These are phyloP conservation scores for Penicillium lividum DNA, from an alignment of 495 filamentous ascomycete species.

Conservation along the genomic window DNA sequence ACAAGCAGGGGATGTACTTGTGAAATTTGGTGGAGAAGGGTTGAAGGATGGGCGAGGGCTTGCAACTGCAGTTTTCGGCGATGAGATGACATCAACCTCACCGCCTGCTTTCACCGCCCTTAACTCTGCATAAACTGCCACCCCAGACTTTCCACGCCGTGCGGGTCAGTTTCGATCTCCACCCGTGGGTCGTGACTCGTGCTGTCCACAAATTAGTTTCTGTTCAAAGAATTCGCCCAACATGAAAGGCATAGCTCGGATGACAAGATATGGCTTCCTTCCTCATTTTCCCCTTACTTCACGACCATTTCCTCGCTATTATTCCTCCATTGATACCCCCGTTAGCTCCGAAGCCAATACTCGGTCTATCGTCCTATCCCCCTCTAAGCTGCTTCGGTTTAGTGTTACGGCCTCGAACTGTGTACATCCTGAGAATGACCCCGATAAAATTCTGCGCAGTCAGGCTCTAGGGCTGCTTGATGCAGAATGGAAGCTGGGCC, in stretches of 20 bases:
- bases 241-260: constrained; percentile 10
- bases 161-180: constrained; percentile 29
- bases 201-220: constrained; percentile 9
- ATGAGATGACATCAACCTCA: constrained; percentile 17
- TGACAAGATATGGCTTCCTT: not conserved
- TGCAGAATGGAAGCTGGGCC: constrained; percentile 26
- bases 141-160: constrained; percentile 22
- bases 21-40: not conserved
- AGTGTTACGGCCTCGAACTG: constrained; percentile 26
- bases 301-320: constrained; percentile 8
- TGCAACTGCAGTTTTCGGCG: constrained; percentile 20
- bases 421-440: not conserved
- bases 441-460: not conserved
- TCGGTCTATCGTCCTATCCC: constrained; percentile 18
- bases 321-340: not conserved
- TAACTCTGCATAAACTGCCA: constrained; percentile 16
- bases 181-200: constrained; percentile 22
- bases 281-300: not conserved
- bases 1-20: not conserved
- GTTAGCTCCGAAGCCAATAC: not conserved
- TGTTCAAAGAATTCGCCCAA: constrained; percentile 6
- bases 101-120: constrained; percentile 23
- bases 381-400: constrained; percentile 36
- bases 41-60: not conserved
- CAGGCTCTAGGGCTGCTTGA: constrained; percentile 18